Evolutionary conservation across 1,284 basidiomycete species (phyloP).

Genomic region (Athelia sp.): DNA sequence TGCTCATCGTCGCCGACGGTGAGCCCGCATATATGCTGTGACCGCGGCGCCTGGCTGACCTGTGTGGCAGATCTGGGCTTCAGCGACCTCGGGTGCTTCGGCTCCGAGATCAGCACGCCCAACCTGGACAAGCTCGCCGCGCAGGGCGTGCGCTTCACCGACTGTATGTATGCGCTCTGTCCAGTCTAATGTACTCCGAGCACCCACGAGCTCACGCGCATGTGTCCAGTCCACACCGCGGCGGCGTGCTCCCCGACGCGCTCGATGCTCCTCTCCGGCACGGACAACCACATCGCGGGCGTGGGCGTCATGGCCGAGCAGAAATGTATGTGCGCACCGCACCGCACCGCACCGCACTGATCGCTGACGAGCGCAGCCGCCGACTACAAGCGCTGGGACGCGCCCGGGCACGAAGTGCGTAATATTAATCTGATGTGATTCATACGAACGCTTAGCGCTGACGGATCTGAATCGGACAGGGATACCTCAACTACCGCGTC

Average conservation of each 20-base stretch:
- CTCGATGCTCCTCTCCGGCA: slow-evolving; percentile 18
- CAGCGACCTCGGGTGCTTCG: slow-evolving; percentile 20
- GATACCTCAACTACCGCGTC: slow-evolving; percentile 17
- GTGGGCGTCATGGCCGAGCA: slow-evolving; percentile 10
- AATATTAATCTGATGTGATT: too few relatives aligned
- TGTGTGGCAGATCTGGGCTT: slow-evolving; percentile 18
- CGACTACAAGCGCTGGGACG: slow-evolving; percentile 7
- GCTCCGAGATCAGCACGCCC: slow-evolving; percentile 16
- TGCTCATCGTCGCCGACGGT: slow-evolving; percentile 18
- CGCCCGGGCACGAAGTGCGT: slow-evolving; percentile 8
- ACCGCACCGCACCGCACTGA: too few relatives aligned
- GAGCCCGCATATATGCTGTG: not conserved
- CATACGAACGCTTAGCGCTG: too few relatives aligned
- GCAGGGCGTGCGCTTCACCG: slow-evolving; percentile 14
- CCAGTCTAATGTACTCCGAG: too few relatives aligned
- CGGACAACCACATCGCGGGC: slow-evolving; percentile 17
- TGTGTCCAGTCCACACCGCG: slow-evolving; percentile 14
- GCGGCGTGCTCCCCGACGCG: slow-evolving; percentile 21
- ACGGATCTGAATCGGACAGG: slow-evolving; percentile 4
- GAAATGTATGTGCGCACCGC: too few relatives aligned
- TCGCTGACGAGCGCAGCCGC: too few relatives aligned
- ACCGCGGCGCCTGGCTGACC: not conserved
- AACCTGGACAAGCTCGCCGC: slow-evolving; percentile 17
- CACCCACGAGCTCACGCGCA: not conserved
- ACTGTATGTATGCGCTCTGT: slow-evolving; percentile 5